phyloP scores from a whole-genome alignment of 176 grass and related monocot species.

The Zoysia pacifica region DNA sequence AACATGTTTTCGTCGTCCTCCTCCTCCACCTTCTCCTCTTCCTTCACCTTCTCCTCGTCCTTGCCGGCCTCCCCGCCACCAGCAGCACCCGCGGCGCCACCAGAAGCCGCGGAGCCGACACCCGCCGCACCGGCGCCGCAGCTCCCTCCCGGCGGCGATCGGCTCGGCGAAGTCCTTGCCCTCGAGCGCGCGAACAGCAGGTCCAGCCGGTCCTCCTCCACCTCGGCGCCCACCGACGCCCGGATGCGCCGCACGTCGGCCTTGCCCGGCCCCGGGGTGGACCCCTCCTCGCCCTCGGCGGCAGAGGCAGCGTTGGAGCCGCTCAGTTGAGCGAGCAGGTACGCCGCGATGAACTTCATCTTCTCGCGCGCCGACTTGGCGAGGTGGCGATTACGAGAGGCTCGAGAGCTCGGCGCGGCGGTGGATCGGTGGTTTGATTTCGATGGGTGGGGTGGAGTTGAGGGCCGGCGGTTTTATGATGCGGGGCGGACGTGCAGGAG shows the following conservation, averaged over 20 bases:
- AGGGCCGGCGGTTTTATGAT: too few relatives aligned
- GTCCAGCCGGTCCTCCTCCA: conserved; percentile 21
- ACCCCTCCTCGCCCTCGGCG: neutral
- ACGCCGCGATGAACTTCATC: conserved; percentile 26
- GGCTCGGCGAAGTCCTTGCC: conserved; percentile 20
- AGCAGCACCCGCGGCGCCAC: neutral
- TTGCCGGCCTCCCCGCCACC: neutral
- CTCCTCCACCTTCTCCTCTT: neutral
- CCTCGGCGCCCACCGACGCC: conserved; percentile 4
- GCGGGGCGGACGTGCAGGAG: too few relatives aligned
- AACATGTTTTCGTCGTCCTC: neutral
- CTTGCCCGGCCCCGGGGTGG: conserved; percentile 11
- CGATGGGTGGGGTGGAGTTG: too few relatives aligned
- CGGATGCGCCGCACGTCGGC: conserved; percentile 30
- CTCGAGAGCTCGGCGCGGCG: too few relatives aligned
- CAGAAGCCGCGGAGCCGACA: neutral
- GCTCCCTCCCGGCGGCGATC: conserved; percentile 6
- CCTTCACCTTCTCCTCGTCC: too few relatives aligned
- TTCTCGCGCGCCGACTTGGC: too few relatives aligned
- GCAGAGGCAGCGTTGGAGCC: neutral
- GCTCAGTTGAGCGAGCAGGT: conserved; percentile 29
- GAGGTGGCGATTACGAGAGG: too few relatives aligned
- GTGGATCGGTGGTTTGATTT: too few relatives aligned
- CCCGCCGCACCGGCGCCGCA: neutral
- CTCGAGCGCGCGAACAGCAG: conserved; percentile 14